Evolutionary conservation across 495 filamentous ascomycete genomes (phyloP), one percentile per base, ranked within the genome.

Genomic region (Filosporella fistucella): DNA sequence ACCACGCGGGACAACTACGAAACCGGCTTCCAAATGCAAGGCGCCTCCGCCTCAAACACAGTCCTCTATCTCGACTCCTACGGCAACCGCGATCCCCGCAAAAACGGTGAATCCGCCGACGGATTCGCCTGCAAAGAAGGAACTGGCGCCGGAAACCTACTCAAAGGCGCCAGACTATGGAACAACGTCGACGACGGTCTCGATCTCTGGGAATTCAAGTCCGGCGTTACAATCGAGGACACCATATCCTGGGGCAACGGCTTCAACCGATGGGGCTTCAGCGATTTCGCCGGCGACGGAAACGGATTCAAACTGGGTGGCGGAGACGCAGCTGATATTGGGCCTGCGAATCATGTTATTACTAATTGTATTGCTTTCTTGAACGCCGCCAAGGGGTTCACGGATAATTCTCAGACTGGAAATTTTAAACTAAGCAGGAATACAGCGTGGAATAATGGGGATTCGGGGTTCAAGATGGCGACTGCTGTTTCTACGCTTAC

Each of bases 251-350:
- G 58, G 58, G 60, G 60, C 17, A 63, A 63, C 29, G 60, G 60
- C 12, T 52, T 63, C 48, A 63, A 63, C 38, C 60, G 59, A 39
- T 63, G 60, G 60, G 59, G 55, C 16, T 63, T 63, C 49, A 39
- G 51, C 2, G 29, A 47, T 16, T 63, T 63, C 39, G 41, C 43
- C 13, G 60, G 60, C 13, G 60, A 63, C 35, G 60, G 60, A 42
- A 63, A 63, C 35, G 60, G 60, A 13, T 63, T 63, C 58, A 63
- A 63, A 46, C 60, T 63, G 16, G 59, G 59, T 12, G 59, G 59
- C 3, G 56, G 56, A 23, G 56, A 54, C 33, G 54, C 47, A 11
- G 54, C 39, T 2, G n/a, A n/a, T n/a, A n/a, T n/a, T n/a, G n/a
- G n/a, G n/a, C 32, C 60, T 1, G 60, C 58, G 20, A 57, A 61